A percentile compares a stretch with the other conserved stretches of the same genome.
Conservation (phyloP, 805 yeast species). For the Candida caryicola region DNA sequence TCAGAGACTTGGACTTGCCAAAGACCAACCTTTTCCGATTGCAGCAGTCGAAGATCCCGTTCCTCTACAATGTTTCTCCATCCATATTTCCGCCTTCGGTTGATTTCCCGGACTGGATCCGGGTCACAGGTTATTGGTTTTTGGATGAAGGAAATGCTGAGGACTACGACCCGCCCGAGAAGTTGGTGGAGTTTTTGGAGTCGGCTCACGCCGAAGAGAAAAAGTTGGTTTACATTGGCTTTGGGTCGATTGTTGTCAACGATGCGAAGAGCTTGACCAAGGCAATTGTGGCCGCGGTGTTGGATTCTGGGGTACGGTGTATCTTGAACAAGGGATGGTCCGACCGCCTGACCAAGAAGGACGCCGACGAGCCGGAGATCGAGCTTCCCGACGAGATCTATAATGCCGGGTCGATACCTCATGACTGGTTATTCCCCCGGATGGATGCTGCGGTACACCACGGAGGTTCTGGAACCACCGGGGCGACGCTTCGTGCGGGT, state of each 20-base stretch:
- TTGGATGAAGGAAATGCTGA: slow-evolving; percentile 60
- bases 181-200: slow-evolving; percentile 55
- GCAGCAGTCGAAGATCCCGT: slow-evolving; percentile 81
- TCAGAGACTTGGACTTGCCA: slow-evolving; percentile 57
- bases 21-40: slow-evolving; percentile 67
- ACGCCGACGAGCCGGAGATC: slow-evolving; percentile 30
- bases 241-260: slow-evolving; percentile 90
- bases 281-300: slow-evolving; percentile 76
- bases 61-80: slow-evolving; percentile 85
- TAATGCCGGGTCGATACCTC: slow-evolving; percentile 75
- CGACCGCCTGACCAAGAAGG: slow-evolving; percentile 53
- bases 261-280: slow-evolving; percentile 75
- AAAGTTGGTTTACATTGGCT: slow-evolving; percentile 86
- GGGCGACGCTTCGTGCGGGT: slow-evolving; percentile 84
- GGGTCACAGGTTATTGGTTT: slow-evolving; percentile 95
- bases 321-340: slow-evolving; percentile 95
- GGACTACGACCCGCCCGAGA: slow-evolving; percentile 58
- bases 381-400: slow-evolving; percentile 65
- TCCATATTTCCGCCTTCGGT: slow-evolving; percentile 87
- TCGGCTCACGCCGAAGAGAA: slow-evolving; percentile 58
- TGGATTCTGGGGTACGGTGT: slow-evolving; percentile 79
- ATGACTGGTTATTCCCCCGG: slow-evolving; percentile 89
- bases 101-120: slow-evolving; percentile 94
- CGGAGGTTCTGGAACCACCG: slow-evolving; percentile 97
- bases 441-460: slow-evolving; percentile 95